Conservation (phyloP, 768 basidiomycete species). For the Pleurotus sapidus region DNA sequence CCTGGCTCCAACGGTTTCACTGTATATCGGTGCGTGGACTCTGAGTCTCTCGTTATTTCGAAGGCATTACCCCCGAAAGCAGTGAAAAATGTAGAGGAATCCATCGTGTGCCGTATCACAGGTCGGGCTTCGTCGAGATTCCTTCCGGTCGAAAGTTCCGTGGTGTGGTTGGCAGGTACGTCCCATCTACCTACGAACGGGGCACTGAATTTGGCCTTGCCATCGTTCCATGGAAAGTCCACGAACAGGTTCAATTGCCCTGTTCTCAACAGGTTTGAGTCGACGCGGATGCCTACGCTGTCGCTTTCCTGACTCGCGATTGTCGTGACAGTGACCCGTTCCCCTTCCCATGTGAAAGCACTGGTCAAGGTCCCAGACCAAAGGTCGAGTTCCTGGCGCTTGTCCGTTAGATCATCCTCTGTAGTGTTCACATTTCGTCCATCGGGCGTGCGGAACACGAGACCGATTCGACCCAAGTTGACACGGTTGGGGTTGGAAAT, state of each 20-base stretch:
- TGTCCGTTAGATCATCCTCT: slow-evolving; percentile 33
- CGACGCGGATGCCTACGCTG: slow-evolving; percentile 35
- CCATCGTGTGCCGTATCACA: slow-evolving; percentile 40
- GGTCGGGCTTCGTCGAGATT: slow-evolving; percentile 21
- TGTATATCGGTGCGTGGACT: slow-evolving; percentile 44
- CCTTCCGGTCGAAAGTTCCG: slow-evolving; percentile 24
- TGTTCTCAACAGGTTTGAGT: slow-evolving; percentile 34
- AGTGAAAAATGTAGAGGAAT: slow-evolving; percentile 37
- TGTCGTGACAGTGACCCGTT: slow-evolving; percentile 35
- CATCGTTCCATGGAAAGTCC: slow-evolving; percentile 64
- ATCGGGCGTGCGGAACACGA: slow-evolving; percentile 34
- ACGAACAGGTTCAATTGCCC: slow-evolving; percentile 46
- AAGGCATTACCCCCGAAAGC: slow-evolving; percentile 39
- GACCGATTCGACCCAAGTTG: slow-evolving; percentile 49
- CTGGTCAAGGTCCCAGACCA: slow-evolving; percentile 54
- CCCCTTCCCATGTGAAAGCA: slow-evolving; percentile 34
- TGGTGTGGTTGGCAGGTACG: slow-evolving; percentile 45
- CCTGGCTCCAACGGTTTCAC: slow-evolving; percentile 28
- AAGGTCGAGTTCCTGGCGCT: slow-evolving; percentile 45
- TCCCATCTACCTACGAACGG: slow-evolving; percentile 56
- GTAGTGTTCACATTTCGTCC: slow-evolving; percentile 28
- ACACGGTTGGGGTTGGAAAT: slow-evolving; percentile 57
- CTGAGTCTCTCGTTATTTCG: slow-evolving; percentile 37
- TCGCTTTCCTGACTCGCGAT: slow-evolving; percentile 35
- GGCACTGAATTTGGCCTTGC: slow-evolving; percentile 51